Evolutionary conservation across 2,329 filamentous ascomycete species (phyloP).

Genomic region (Fusarium illudens): DNA sequence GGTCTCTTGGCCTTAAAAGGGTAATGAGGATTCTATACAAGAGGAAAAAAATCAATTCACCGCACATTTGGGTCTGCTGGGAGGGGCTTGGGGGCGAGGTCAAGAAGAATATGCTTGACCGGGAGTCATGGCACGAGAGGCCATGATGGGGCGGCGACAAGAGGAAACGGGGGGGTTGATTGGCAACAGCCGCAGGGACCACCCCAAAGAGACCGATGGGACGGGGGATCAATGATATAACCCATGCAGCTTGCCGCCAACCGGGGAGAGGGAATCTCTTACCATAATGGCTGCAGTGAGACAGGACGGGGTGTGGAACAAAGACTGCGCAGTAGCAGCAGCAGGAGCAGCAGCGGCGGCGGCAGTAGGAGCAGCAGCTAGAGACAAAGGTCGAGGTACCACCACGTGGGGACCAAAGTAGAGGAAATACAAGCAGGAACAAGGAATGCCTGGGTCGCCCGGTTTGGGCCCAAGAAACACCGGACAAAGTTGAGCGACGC

Average conservation of each 20-base stretch:
- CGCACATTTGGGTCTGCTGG: conserved; percentile 45
- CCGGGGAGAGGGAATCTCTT: conserved; percentile 53
- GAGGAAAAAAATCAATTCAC: conserved; percentile 51
- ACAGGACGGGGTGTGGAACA: conserved; percentile 46
- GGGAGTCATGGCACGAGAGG: conserved; percentile 41
- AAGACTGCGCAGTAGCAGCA: conserved; percentile 35
- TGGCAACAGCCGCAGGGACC: conserved; percentile 39
- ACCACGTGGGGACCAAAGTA: conserved; percentile 48
- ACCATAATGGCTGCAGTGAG: conserved; percentile 58
- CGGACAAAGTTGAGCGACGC: conserved; percentile 43
- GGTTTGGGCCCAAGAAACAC: conserved; percentile 40
- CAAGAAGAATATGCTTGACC: conserved; percentile 41
- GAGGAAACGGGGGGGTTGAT: conserved; percentile 36
- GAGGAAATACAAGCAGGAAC: conserved; percentile 47
- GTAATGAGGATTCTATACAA: conserved; percentile 44
- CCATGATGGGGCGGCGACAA: conserved; percentile 37
- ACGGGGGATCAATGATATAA: conserved; percentile 53
- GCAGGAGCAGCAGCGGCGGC: conserved; percentile 16
- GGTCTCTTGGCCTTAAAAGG: conserved; percentile 43
- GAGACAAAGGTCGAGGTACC: conserved; percentile 49
- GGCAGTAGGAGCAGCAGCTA: conserved; percentile 35
- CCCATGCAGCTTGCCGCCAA: conserved; percentile 55
- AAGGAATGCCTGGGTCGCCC: conserved; percentile 44
- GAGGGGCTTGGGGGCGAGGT: conserved; percentile 39
- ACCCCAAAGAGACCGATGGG: conserved; percentile 42